Conservation (phyloP, 2,329 filamentous ascomycete genomes). For the Xylaria sp. region DNA sequence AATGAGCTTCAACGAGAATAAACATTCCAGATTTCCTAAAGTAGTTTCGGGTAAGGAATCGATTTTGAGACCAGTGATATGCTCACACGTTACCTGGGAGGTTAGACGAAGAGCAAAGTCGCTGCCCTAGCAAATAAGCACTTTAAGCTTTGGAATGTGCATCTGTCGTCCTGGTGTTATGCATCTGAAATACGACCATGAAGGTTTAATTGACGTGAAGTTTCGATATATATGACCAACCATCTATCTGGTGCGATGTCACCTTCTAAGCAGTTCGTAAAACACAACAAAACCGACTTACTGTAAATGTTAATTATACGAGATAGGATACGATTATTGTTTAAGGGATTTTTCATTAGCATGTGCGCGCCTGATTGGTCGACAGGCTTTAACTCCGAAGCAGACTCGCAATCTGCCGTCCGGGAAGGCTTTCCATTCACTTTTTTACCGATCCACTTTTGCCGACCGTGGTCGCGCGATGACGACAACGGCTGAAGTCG, state of each 20-base stretch:
- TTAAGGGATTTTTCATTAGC: neutral
- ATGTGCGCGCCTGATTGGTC: slow-evolving; percentile 9
- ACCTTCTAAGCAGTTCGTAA: neutral
- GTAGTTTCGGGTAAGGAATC: neutral
- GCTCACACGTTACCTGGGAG: neutral
- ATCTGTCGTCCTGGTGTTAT: neutral
- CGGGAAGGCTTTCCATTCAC: slow-evolving; percentile 11
- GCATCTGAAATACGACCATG: slow-evolving; percentile 8
- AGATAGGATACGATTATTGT: neutral
- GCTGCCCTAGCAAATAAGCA: neutral
- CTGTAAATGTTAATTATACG: neutral
- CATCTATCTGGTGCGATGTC: neutral
- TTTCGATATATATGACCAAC: slow-evolving; percentile 2
- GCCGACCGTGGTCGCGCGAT: slow-evolving; percentile 30
- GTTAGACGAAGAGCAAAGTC: neutral
- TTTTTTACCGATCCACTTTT: slow-evolving; percentile 32
- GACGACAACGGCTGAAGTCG: slow-evolving; percentile 36
- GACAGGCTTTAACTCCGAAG: slow-evolving; percentile 15
- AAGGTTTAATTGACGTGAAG: slow-evolving; percentile 3
- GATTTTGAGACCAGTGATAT: neutral
- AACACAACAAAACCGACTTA: neutral
- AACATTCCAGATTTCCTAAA: neutral
- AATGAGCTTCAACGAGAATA: neutral
- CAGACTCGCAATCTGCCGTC: slow-evolving; percentile 23
- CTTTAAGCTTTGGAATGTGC: neutral